phyloP scores from a whole-genome alignment of 139 green algal genomes.

The Bryopsis sp. region DNA sequence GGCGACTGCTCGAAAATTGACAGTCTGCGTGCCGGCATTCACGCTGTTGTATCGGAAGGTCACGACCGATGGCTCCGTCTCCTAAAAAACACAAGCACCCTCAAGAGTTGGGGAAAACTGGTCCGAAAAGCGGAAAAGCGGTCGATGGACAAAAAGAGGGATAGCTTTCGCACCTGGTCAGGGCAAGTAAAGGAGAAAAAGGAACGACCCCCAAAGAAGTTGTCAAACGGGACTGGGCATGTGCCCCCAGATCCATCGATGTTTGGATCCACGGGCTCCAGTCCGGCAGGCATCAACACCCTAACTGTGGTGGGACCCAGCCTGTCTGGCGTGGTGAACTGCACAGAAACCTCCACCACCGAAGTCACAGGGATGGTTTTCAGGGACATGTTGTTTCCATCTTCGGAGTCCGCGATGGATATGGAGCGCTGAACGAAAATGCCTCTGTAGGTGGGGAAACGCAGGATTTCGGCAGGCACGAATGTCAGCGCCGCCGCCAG shows the following conservation, averaged over 20 bases:
- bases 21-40: conserved; percentile 30
- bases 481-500: conserved; percentile 43
- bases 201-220: too few relatives aligned
- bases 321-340: conserved; percentile 10
- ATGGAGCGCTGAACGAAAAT: conserved; percentile 42
- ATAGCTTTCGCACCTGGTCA: too few relatives aligned
- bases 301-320: conserved; percentile 1
- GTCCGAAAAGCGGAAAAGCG: too few relatives aligned
- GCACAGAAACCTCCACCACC: conserved; percentile 34
- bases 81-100: conserved; percentile 24
- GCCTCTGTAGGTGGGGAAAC: conserved; percentile 49
- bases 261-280: conserved; percentile 56
- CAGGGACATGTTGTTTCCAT: conserved; percentile 23
- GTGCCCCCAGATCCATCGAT: not conserved
- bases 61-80: conserved; percentile 27
- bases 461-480: conserved; percentile 34
- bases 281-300: conserved; percentile 43
- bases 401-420: conserved; percentile 26
- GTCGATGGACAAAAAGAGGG: too few relatives aligned
- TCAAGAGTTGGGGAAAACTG: too few relatives aligned
- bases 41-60: conserved; percentile 31
- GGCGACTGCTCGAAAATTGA: conserved; percentile 40
- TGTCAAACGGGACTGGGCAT: not conserved
- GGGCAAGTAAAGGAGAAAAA: too few relatives aligned
- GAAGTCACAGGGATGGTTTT: conserved; percentile 26